Evolutionary conservation across 2,329 filamentous ascomycete genomes (phyloP).

Genomic region (Aspergillus novofumigatus): DNA sequence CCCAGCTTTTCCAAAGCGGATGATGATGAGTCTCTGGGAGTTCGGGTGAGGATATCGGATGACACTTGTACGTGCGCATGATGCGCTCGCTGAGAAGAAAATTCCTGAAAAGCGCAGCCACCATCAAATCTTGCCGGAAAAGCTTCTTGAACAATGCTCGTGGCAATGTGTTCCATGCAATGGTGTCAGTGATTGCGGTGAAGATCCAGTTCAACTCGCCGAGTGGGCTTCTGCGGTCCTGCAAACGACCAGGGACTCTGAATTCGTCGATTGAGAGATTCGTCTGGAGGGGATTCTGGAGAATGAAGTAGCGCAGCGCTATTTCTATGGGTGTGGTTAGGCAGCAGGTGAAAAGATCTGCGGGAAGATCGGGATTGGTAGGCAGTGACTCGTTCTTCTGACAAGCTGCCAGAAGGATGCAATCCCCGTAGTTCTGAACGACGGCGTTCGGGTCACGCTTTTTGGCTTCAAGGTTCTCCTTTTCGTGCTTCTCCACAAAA

Average conservation of each 20-base stretch:
- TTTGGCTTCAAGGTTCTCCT: conserved; percentile 74
- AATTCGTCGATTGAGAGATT: conserved; percentile 75
- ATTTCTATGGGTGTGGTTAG: conserved; percentile 97
- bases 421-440: conserved; percentile 67
- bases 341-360: conserved; percentile 93
- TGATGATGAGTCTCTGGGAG: conserved; percentile 95
- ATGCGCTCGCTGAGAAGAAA: conserved; percentile 91
- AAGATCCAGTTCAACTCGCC: conserved; percentile 99
- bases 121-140: conserved; percentile 96
- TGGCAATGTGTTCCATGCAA: conserved; percentile 93
- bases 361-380: conserved; percentile 87
- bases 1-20: conserved; percentile 95
- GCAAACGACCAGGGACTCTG: conserved; percentile 82
- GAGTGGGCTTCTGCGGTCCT: conserved; percentile 87
- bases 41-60: conserved; percentile 84
- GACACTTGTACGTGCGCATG: conserved; percentile 94
- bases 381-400: conserved; percentile 86
- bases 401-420: conserved; percentile 90
- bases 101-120: conserved; percentile 94
- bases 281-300: conserved; percentile 74
- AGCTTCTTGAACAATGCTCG: conserved; percentile 92
- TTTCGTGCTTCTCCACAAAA: conserved; percentile 91
- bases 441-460: conserved; percentile 68
- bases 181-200: conserved; percentile 96
- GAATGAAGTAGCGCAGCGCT: conserved; percentile 90